A percentile compares a stretch with the other conserved stretches of the same genome.
Evolutionary conservation across 2,329 filamentous ascomycete genomes (phyloP).

Genomic region (Byssochlamys sp.): DNA sequence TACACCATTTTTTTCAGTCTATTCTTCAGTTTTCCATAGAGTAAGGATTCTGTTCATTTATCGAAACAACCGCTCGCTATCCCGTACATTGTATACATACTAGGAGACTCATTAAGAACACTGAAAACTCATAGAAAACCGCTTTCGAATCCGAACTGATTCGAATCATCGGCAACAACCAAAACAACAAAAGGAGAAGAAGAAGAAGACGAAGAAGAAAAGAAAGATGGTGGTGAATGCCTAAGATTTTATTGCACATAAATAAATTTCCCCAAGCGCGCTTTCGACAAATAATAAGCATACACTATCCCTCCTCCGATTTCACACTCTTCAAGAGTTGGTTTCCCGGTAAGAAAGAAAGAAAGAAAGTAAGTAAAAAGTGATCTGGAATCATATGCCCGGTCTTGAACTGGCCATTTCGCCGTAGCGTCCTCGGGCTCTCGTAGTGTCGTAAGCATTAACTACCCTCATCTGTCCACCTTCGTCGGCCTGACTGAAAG

Average conservation of each 20-base stretch:
- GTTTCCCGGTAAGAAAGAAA: slow-evolving; percentile 8
- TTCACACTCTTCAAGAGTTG: slow-evolving; percentile 5
- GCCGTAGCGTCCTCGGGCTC: slow-evolving; percentile 80
- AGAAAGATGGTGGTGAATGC: slow-evolving; percentile 5
- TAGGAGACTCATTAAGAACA: not conserved
- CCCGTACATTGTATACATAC: not conserved
- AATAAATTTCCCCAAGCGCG: not conserved
- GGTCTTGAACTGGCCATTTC: slow-evolving; percentile 67
- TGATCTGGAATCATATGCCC: slow-evolving; percentile 16
- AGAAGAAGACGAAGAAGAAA: slow-evolving; percentile 7
- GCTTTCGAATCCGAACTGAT: not conserved
- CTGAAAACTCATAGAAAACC: slow-evolving; percentile 2
- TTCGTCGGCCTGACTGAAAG: slow-evolving; percentile 95
- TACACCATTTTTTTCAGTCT: too few relatives aligned
- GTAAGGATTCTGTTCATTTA: not conserved
- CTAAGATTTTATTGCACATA: slow-evolving; percentile 4
- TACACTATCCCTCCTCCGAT: not conserved
- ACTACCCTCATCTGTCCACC: slow-evolving; percentile 79
- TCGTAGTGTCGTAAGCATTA: slow-evolving; percentile 95
- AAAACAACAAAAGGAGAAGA: slow-evolving; percentile 9
- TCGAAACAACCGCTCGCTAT: not conserved
- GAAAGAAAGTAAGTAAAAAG: slow-evolving; percentile 10
- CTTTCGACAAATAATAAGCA: not conserved
- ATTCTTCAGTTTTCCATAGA: not conserved
- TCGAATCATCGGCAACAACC: slow-evolving; percentile 1